These are phyloP conservation scores for Phialophora tarda DNA, from an alignment of 2,329 filamentous ascomycete species.

Conservation along the genomic window DNA sequence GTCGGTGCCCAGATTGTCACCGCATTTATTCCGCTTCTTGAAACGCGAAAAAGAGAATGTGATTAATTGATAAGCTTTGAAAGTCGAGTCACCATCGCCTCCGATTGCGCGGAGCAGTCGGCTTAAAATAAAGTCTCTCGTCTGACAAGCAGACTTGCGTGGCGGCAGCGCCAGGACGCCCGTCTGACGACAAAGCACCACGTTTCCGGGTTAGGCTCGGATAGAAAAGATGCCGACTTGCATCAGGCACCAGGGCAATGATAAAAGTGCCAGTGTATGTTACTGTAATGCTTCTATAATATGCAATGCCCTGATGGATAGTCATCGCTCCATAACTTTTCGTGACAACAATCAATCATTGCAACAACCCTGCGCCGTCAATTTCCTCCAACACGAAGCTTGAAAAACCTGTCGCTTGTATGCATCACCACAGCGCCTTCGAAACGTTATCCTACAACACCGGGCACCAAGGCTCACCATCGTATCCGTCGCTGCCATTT, in stretches of 20 bases:
- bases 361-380: neutral
- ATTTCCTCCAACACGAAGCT: neutral
- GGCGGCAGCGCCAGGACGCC: no score
- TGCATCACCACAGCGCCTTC: neutral
- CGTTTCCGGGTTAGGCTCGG: neutral
- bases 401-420: neutral
- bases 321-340: neutral
- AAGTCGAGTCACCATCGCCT: neutral
- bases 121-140: neutral
- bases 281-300: neutral
- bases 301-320: neutral
- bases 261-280: neutral
- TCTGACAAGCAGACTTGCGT: neutral
- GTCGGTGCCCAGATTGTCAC: neutral
- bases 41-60: neutral
- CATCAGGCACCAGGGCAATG: neutral
- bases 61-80: neutral
- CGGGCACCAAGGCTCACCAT: slow-evolving; percentile 12
- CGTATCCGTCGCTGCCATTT: slow-evolving; percentile 19
- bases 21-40: neutral
- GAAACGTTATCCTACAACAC: neutral
- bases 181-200: neutral
- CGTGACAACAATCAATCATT: neutral
- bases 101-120: neutral
- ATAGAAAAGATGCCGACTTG: neutral